Conservation (phyloP, 2,329 filamentous ascomycete genomes). For the Alternaria incomplexa region DNA sequence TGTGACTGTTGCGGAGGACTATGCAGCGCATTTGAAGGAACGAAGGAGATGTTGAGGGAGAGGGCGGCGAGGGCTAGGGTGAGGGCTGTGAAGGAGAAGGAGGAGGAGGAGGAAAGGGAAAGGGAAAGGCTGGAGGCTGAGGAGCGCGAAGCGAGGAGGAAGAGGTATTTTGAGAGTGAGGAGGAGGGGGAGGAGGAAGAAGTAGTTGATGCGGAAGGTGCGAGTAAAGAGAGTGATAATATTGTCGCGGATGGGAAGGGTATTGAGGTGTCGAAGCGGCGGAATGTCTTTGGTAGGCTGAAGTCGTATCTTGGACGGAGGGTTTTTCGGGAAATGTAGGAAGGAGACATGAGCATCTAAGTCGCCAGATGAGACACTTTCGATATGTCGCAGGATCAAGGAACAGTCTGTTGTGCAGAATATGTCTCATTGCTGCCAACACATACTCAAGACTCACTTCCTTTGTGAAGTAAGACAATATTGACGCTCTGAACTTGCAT, state of each 20-base stretch:
- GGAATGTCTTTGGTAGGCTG: neutral
- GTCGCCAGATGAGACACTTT: neutral
- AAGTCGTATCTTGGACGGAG: neutral
- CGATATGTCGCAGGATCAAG: neutral
- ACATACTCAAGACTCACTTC: neutral
- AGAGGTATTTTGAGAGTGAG: neutral
- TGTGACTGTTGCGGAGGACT: neutral
- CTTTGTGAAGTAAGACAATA: neutral
- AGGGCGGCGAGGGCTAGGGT: neutral
- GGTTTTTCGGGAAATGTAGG: neutral
- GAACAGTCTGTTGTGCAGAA: neutral
- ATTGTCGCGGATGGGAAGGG: neutral
- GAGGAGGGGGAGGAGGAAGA: neutral
- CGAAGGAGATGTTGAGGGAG: neutral
- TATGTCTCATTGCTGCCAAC: neutral
- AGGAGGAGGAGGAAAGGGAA: neutral
- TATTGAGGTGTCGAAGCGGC: neutral
- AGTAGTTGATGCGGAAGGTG: neutral
- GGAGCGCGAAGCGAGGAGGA: neutral
- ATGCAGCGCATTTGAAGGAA: neutral
- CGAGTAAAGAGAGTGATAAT: neutral
- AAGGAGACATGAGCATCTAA: neutral
- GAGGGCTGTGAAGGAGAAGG: neutral
- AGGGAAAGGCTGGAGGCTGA: neutral
- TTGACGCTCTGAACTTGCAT: neutral